Evolutionary conservation across 352 stramenopile genomes (phyloP).

Genomic region (Phytopythium ostracodes): DNA sequence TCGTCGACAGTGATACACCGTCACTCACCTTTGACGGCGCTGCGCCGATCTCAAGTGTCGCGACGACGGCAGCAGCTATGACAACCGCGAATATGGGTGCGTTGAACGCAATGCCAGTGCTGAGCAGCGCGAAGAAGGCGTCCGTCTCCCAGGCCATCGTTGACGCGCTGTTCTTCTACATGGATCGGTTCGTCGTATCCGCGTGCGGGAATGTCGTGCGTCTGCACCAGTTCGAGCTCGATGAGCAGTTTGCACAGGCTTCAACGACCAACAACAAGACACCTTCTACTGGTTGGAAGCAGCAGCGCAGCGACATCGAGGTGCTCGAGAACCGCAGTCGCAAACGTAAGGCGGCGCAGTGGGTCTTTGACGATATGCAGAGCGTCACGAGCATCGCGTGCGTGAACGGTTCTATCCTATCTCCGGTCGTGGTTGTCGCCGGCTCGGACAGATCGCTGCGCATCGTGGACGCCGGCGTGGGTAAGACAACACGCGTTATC

Average conservation of each 20-base stretch:
- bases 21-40: constrained; percentile 55
- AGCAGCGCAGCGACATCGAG: constrained; percentile 28
- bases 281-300: not conserved
- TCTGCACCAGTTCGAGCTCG: constrained; percentile 74
- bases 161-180: constrained; percentile 81
- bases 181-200: constrained; percentile 85
- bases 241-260: constrained; percentile 44
- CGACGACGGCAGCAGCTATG: constrained; percentile 23
- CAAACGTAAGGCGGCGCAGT: constrained; percentile 67
- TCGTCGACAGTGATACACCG: constrained; percentile 49
- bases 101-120: not conserved
- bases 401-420: constrained; percentile 81
- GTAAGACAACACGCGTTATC: constrained; percentile 52
- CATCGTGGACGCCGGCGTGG: constrained; percentile 67
- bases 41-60: constrained; percentile 22
- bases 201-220: constrained; percentile 57
- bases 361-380: constrained; percentile 61
- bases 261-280: constrained; percentile 27
- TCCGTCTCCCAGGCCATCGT: constrained; percentile 46
- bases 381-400: constrained; percentile 61
- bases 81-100: constrained; percentile 8
- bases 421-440: constrained; percentile 62
- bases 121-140: constrained; percentile 39
- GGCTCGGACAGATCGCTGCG: constrained; percentile 75
- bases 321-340: constrained; percentile 54